A percentile compares a stretch with the other conserved stretches of the same genome.
phyloP scores from a whole-genome alignment of 1,139 yeast species.

The Pichia sp. region DNA sequence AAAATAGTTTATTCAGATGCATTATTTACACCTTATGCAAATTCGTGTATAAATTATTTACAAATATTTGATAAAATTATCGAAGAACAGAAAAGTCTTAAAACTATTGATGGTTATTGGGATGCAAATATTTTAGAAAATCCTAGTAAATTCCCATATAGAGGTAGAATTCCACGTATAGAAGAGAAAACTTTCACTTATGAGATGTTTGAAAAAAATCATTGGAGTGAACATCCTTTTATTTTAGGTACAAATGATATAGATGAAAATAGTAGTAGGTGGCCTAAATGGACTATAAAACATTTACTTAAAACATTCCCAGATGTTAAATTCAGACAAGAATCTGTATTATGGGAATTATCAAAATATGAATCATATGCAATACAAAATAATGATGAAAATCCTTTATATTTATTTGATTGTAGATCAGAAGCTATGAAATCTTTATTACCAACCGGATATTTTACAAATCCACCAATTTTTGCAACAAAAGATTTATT shows the following conservation, averaged over 20 bases:
- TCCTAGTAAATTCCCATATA: constrained; percentile 19
- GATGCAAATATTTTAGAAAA: constrained; percentile 7
- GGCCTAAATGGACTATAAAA: constrained; percentile 66
- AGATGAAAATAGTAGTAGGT: constrained; percentile 32
- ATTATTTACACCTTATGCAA: constrained; percentile 72
- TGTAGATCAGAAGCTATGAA: constrained; percentile 64
- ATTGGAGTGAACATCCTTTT: constrained; percentile 56
- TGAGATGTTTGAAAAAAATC: constrained; percentile 37
- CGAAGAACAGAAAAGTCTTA: constrained; percentile 36
- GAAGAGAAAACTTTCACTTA: constrained; percentile 37
- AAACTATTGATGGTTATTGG: constrained; percentile 14
- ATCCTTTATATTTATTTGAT: constrained; percentile 80
- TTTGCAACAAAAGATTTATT: constrained; percentile 43
- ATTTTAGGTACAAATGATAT: constrained; percentile 39
- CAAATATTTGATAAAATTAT: constrained; percentile 42
- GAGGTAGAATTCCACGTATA: constrained; percentile 40
- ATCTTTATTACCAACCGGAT: constrained; percentile 37
- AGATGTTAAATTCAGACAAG: constrained; percentile 65
- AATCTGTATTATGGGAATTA: constrained; percentile 76
- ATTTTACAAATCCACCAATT: constrained; percentile 49
- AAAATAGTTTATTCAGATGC: constrained; percentile 50
- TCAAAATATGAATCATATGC: constrained; percentile 57
- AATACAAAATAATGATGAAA: constrained; percentile 60
- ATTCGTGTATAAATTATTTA: constrained; percentile 61
- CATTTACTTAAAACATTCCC: constrained; percentile 49